Percentiles rank a stretch among this genome's conserved stretches.
These are phyloP conservation scores for Russula foetens DNA, from an alignment of 768 basidiomycete species.

Conservation along the genomic window DNA sequence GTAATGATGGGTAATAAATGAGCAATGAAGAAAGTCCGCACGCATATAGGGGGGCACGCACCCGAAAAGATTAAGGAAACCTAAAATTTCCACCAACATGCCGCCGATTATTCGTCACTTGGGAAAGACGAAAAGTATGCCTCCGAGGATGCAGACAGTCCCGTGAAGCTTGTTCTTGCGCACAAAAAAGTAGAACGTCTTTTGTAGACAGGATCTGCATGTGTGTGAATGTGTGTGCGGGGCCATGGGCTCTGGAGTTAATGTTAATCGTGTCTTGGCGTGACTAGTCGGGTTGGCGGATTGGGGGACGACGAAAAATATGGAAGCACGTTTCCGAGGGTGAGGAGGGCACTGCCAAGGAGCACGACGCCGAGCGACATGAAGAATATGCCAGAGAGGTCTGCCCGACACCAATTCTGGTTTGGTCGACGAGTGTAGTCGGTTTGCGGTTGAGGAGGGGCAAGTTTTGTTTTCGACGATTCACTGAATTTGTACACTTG, in stretches of 20 bases:
- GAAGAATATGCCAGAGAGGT: conserved; percentile 94
- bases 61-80: conserved; percentile 49
- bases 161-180: conserved; percentile 92
- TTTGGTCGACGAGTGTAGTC: too few species aligned
- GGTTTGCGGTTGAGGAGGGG: neutral
- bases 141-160: conserved; percentile 79
- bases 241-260: too few species aligned
- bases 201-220: conserved; percentile 49
- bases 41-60: too few species aligned
- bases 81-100: conserved; percentile 92
- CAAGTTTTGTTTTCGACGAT: too few species aligned
- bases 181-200: conserved; percentile 97
- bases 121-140: conserved; percentile 86
- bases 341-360: conserved; percentile 91
- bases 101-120: conserved; percentile 94
- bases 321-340: conserved; percentile 93
- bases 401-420: conserved; percentile 94
- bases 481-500: conserved; percentile 55
- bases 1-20: conserved; percentile 33
- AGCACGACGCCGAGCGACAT: conserved; percentile 95
- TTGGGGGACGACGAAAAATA: neutral
- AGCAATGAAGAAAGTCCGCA: too few species aligned
- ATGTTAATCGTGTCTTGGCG: neutral
- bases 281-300: neutral
- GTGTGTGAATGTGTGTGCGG: too few species aligned